phyloP scores from a whole-genome alignment of 1,139 yeast genomes.

The Geotrichum aggregatum region DNA sequence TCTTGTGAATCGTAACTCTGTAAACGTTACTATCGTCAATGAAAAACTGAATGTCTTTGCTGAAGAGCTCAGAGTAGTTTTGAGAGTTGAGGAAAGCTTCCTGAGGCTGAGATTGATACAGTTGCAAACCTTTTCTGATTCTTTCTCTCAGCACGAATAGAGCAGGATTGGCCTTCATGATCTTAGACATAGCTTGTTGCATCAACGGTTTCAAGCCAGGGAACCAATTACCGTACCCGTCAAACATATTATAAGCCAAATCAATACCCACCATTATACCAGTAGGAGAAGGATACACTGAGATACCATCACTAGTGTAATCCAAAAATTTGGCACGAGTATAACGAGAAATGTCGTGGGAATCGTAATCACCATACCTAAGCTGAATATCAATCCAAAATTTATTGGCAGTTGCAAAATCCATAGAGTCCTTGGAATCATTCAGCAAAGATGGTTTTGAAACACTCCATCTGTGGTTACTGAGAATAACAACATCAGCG shows the following conservation, averaged over 20 bases:
- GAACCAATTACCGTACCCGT: conserved; percentile 96
- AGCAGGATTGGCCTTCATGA: conserved; percentile 95
- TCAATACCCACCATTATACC: conserved; percentile 90
- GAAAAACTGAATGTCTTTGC: conserved; percentile 74
- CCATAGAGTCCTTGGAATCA: conserved; percentile 40
- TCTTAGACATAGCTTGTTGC: conserved; percentile 88
- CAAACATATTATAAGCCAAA: conserved; percentile 92
- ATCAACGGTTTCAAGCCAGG: conserved; percentile 87
- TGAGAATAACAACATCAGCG: conserved; percentile 79
- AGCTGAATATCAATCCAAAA: conserved; percentile 95
- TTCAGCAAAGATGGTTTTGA: conserved; percentile 76
- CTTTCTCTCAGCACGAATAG: conserved; percentile 87
- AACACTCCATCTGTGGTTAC: conserved; percentile 79
- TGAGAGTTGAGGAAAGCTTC: conserved; percentile 86
- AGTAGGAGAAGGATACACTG: conserved; percentile 88
- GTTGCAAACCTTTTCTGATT: conserved; percentile 86
- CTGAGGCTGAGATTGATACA: conserved; percentile 90
- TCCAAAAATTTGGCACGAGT: conserved; percentile 90
- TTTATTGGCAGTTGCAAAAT: conserved; percentile 54
- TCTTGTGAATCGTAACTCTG: conserved; percentile 87
- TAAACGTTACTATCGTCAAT: conserved; percentile 93
- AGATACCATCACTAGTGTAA: conserved; percentile 81
- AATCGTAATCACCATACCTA: conserved; percentile 94
- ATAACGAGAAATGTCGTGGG: conserved; percentile 93
- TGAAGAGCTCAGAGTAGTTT: conserved; percentile 86